These are phyloP conservation scores for Apiotrichum domesticum DNA, from an alignment of 1,284 basidiomycete species.

Conservation along the genomic window DNA sequence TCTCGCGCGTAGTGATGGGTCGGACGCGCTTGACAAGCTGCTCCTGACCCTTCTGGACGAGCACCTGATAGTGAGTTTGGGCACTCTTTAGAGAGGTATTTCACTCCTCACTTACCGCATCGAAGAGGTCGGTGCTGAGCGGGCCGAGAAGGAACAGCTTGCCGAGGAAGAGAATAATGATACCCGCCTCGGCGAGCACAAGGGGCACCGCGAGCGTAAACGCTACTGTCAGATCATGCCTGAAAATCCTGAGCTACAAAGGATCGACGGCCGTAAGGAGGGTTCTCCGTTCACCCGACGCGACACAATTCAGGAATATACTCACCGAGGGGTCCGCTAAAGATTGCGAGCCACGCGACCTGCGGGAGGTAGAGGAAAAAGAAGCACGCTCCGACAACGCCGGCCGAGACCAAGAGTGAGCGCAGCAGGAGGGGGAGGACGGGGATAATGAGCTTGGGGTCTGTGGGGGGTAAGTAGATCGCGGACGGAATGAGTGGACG, in stretches of 20 bases:
- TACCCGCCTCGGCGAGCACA: constrained; percentile 48
- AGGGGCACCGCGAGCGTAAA: constrained; percentile 49
- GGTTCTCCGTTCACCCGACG: too few species aligned
- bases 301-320: background rate
- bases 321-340: constrained; percentile 57
- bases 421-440: constrained; percentile 44
- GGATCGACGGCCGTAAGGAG: too few species aligned
- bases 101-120: constrained; percentile 29
- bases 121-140: constrained; percentile 50
- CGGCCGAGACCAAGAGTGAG: constrained; percentile 40
- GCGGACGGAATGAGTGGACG: too few species aligned
- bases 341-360: constrained; percentile 58
- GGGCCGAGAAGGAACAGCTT: constrained; percentile 52
- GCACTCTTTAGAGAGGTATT: background rate
- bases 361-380: constrained; percentile 64
- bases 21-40: constrained; percentile 46
- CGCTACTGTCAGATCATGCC: constrained; percentile 21
- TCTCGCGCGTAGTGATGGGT: constrained; percentile 25
- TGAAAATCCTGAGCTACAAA: constrained; percentile 4
- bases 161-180: constrained; percentile 51
- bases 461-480: constrained; percentile 16
- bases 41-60: constrained; percentile 45
- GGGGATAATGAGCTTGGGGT: constrained; percentile 45
- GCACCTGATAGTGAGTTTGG: constrained; percentile 22
- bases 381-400: constrained; percentile 52